Percentiles rank a stretch among this genome's conserved stretches.
These are phyloP conservation scores for Lagenidium giganteum DNA, from an alignment of 352 stramenopile genomes.

Conservation along the genomic window DNA sequence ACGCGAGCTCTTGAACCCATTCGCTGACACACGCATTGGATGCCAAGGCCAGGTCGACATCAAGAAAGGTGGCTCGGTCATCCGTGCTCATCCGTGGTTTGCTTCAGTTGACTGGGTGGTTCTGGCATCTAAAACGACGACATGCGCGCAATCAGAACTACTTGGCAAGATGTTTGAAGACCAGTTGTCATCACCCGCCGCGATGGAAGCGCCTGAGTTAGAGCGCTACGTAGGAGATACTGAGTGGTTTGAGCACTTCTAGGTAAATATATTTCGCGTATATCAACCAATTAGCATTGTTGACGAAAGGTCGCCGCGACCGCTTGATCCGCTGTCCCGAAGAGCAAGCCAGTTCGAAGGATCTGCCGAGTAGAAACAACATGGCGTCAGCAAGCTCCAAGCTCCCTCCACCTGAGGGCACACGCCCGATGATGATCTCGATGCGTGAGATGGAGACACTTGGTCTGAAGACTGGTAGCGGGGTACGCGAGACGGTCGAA, in stretches of 20 bases:
- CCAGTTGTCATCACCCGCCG: slow-evolving; percentile 28
- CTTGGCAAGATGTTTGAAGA: slow-evolving; percentile 60
- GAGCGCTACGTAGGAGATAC: slow-evolving; percentile 50
- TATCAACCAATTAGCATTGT: background rate
- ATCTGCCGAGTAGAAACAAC: slow-evolving; percentile 2
- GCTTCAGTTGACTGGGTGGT: slow-evolving; percentile 70
- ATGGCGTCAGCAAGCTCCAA: slow-evolving; percentile 27
- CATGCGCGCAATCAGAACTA: slow-evolving; percentile 36
- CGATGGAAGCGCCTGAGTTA: slow-evolving; percentile 51
- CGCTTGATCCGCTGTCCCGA: slow-evolving; percentile 1
- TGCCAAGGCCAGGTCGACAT: slow-evolving; percentile 76
- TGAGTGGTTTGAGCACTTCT: slow-evolving; percentile 83
- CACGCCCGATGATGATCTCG: slow-evolving; percentile 78
- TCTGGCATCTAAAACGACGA: slow-evolving; percentile 62
- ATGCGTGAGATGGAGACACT: slow-evolving; percentile 85
- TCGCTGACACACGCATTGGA: slow-evolving; percentile 59
- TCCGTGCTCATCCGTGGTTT: slow-evolving; percentile 82
- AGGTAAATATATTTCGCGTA: too few relatives aligned
- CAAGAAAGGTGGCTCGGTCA: slow-evolving; percentile 66
- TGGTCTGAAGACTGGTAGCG: slow-evolving; percentile 71
- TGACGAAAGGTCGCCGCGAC: slow-evolving; percentile 11
- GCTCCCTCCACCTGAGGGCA: slow-evolving; percentile 53
- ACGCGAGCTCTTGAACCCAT: slow-evolving; percentile 63
- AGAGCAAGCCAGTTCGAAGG: slow-evolving; percentile 2
- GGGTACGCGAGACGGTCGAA: slow-evolving; percentile 65